Conservation (phyloP, 345 rosid species). For the Zanthoxylum bungeanum region DNA sequence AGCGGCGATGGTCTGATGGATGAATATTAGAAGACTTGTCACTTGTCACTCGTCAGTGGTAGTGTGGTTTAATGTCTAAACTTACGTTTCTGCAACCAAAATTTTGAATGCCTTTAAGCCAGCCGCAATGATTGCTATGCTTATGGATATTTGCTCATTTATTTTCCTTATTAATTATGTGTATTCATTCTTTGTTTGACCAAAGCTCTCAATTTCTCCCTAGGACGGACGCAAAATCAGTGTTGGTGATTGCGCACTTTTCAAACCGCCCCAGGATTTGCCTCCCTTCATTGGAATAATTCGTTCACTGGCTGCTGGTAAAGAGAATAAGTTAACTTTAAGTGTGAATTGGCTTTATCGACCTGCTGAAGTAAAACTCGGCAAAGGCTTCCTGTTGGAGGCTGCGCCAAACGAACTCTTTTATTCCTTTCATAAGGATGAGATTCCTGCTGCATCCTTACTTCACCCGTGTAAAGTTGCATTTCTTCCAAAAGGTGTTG, state of each 20-base stretch:
- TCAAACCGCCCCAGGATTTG: slow-evolving; percentile 72
- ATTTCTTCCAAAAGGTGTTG: slow-evolving; percentile 76
- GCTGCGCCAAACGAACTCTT: slow-evolving; percentile 91
- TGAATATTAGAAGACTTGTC: not conserved
- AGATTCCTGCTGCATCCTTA: slow-evolving; percentile 74
- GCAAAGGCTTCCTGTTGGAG: slow-evolving; percentile 73
- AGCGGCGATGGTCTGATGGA: too few relatives aligned
- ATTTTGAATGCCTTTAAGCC: not conserved
- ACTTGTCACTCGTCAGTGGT: too few relatives aligned
- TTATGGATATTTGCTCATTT: not conserved
- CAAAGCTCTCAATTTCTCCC: not conserved
- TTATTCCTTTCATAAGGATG: slow-evolving; percentile 92
- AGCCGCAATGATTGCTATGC: not conserved
- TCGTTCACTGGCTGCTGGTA: slow-evolving; percentile 43
- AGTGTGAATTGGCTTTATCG: slow-evolving; percentile 90
- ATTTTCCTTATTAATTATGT: not conserved
- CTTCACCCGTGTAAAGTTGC: slow-evolving; percentile 94
- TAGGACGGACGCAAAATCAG: slow-evolving; percentile 83
- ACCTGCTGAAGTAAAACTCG: slow-evolving; percentile 78
- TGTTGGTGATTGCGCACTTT: slow-evolving; percentile 91
- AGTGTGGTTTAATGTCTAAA: not conserved
- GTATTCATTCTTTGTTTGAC: not conserved
- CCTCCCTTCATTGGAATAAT: slow-evolving; percentile 86
- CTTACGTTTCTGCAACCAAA: not conserved
- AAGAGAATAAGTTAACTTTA: slow-evolving; percentile 50